Base-by-base conservation (phyloP, 2,329 filamentous ascomycete genomes). In the Sporothrix pallida region DNA sequence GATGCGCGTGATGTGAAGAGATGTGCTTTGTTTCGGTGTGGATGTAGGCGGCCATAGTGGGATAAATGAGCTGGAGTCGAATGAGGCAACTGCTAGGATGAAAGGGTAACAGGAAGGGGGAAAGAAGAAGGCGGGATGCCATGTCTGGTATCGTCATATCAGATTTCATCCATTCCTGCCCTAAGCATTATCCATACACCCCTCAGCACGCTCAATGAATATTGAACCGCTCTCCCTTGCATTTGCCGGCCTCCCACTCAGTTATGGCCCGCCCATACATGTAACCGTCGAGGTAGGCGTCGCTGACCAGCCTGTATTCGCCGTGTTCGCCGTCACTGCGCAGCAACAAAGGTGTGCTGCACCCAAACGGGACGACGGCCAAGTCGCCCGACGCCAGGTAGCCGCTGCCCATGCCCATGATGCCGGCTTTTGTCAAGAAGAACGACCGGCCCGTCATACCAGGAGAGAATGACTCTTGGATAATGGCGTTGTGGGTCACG, bases 331-430 rank as follows among this genome's bases (percentile, higher is more conserved):
- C 20, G 4, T 72, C 71, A 2, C 31, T 68, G 10, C 62, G 50
- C 37, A 72, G 12, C 4, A 68, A 13, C 5, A 68, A 9, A 0
- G 71, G 62, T 20, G 52, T 69, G 50, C 20, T 50, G 50, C 62
- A 72, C n/a, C 71, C 71, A 17, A 60, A 23, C 10, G 71, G 62
- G 2, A 72, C 71, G 10, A 72, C 52, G 3, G 44, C 62, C 4
- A 10, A 10, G 50, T 72, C 71, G 20, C 62, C 71, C 0, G 50
- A 15, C 0, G 62, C 50, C 4, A 72, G 8, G 15, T 37, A 69
- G 1, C 71, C 62, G 17, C 71, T 72, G 2, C 71, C 62, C 71
- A 72, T 68, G n/a, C 71, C 71, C 48, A 72, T 72, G 42, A n/a
- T 42, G 42, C 37, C 62, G 1, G 50, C 20, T n/a, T 67, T 48